A percentile compares a stretch with the other conserved stretches of the same genome.
Evolutionary conservation across 2,329 filamentous ascomycete species (phyloP).

Genomic region (Aspergillus calidoustus): DNA sequence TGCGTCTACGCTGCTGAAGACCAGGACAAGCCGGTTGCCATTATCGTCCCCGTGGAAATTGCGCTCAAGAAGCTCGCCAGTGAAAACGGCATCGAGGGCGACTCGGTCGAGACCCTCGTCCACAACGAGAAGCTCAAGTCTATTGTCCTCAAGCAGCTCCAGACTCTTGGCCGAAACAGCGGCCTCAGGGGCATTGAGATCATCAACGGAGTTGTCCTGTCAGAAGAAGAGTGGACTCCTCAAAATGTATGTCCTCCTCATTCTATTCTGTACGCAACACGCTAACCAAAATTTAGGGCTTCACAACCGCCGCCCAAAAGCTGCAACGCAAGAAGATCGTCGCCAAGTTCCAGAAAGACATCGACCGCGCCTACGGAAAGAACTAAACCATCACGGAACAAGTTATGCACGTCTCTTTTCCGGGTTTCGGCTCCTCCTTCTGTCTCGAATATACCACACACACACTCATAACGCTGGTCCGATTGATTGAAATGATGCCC

Average conservation of each 20-base stretch:
- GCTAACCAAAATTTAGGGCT: constrained; percentile 53
- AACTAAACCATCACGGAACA: constrained; percentile 29
- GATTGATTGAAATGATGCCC: background rate
- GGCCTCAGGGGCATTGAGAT: constrained; percentile 48
- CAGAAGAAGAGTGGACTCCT: constrained; percentile 52
- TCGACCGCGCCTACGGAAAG: constrained; percentile 64
- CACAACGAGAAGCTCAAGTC: constrained; percentile 49
- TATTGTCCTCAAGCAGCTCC: constrained; percentile 47
- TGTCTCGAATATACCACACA: background rate
- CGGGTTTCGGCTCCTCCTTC: background rate
- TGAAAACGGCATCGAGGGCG: constrained; percentile 65
- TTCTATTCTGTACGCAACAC: background rate
- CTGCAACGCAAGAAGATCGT: constrained; percentile 72
- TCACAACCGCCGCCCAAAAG: constrained; percentile 73
- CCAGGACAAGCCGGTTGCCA: constrained; percentile 77
- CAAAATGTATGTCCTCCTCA: constrained; percentile 40
- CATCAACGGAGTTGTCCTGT: constrained; percentile 49
- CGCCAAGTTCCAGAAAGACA: constrained; percentile 63
- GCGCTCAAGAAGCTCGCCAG: constrained; percentile 61
- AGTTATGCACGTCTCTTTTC: too few species aligned
- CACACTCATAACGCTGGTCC: background rate
- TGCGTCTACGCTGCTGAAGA: constrained; percentile 81
- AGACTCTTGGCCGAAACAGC: constrained; percentile 41
- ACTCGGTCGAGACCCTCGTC: constrained; percentile 70
- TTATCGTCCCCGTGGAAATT: constrained; percentile 69